phyloP scores from a whole-genome alignment of 352 stramenopile genomes.

The Phytophthora nicotianae region DNA sequence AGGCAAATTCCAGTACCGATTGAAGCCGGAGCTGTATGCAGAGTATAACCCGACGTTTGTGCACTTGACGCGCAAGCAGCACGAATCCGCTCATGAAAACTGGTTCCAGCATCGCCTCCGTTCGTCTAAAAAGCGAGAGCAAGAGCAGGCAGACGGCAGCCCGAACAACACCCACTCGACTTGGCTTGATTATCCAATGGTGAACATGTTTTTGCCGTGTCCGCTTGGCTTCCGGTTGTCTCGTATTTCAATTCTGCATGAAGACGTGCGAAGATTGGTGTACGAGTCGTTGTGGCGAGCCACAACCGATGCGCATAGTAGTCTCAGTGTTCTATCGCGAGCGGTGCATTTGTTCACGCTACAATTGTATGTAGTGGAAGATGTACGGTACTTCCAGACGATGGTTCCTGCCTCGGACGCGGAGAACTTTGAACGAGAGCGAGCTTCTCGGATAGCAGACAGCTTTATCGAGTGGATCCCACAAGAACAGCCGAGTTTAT shows the following conservation, averaged over 20 bases:
- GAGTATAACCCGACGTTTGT: constrained; percentile 89
- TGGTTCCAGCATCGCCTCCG: constrained; percentile 83
- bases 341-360: constrained; percentile 83
- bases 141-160: constrained; percentile 61
- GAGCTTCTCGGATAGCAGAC: constrained; percentile 49
- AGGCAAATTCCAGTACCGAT: constrained; percentile 81
- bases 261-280: constrained; percentile 58
- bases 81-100: constrained; percentile 88
- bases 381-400: constrained; percentile 67
- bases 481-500: constrained; percentile 45
- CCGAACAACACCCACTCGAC: constrained; percentile 73
- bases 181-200: constrained; percentile 82
- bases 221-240: constrained; percentile 59
- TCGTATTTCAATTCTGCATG: constrained; percentile 69
- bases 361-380: constrained; percentile 84
- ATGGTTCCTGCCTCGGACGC: constrained; percentile 47
- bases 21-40: constrained; percentile 81
- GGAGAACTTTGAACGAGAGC: constrained; percentile 48
- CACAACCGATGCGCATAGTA: constrained; percentile 59
- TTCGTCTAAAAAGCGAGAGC: constrained; percentile 69
- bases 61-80: constrained; percentile 87
- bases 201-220: constrained; percentile 83
- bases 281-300: constrained; percentile 78
- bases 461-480: constrained; percentile 69
- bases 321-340: constrained; percentile 69